Base-by-base conservation (phyloP, 306 rosid genomes). In the Pyrus betulifolia region DNA sequence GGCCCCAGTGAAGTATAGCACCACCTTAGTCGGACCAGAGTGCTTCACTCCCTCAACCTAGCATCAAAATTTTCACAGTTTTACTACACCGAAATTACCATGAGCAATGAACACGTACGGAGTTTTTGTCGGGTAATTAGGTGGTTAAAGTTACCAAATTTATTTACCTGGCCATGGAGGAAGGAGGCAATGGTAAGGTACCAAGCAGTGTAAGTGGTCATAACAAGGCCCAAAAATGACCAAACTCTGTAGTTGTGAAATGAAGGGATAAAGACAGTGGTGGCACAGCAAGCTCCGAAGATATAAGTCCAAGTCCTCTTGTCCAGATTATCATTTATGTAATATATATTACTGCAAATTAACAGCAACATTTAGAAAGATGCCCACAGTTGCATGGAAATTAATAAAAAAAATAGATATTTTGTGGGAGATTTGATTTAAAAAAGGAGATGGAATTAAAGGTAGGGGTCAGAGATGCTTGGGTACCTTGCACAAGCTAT, bases 201-300 rank as follows among this genome's bases (percentile, higher is more conserved):
- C 99, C 99, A 95, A 60, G 97, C 99, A 52, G 97, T 95, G 96
- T 95, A 95, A 28, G 99, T 95, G 86, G 99, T 95, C 99, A 95
- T 95, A 18, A 95, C 18, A 54, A 95, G 97, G 40, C 99, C 99
- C 79, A 95, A 75, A 80, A 95, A 92, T 22, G 99, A 95, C 99
- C 99, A 95, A 78, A 95, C 89, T 87, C 99, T 86, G 74, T 95
- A 95, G 87, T 95, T 95, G 85, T 88, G 97, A 69, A 95, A 95
- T 14, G 99, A 95, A 63, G 99, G 99, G 78, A 95, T 92, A 82
- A 95, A 95, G 46, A 95, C 99, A 23, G 99, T 95, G 82, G 99
- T 95, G 68, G 99, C 99, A 85, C 99, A 95, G 40, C 99, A 95
- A 14, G 99, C 99, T 79, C 97, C 99, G 80, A 95, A 95, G 77